Percentiles rank a stretch among this genome's conserved stretches.
These are phyloP conservation scores for Diphasiastrum complanatum DNA, from an alignment of 83 land plant genomes.

Conservation along the genomic window DNA sequence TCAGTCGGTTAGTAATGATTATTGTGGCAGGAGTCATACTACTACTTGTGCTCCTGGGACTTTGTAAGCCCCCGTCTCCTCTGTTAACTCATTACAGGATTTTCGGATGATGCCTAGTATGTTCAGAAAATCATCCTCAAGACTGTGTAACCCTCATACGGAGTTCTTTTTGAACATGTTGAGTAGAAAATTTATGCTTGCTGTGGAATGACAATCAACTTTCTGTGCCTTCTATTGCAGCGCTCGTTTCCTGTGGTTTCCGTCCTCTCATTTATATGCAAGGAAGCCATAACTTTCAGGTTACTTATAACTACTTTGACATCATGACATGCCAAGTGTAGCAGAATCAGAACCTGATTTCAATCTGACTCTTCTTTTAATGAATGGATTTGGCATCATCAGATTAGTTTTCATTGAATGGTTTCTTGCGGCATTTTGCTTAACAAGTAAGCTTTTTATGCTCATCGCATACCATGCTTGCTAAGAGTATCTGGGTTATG, in stretches of 20 bases:
- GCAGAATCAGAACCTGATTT: too few species aligned
- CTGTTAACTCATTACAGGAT: not conserved
- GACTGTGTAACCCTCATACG: too few species aligned
- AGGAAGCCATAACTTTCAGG: constrained; percentile 25
- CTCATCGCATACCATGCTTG: not conserved
- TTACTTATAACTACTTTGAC: not conserved
- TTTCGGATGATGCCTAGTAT: not conserved
- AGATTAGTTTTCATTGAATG: constrained; percentile 78
- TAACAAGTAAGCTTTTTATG: constrained; percentile 49
- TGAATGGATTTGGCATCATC: constrained; percentile 10
- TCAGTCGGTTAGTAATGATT: constrained; percentile 58
- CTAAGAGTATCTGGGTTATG: too few species aligned
- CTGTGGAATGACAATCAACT: not conserved
- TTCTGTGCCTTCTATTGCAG: constrained; percentile 34
- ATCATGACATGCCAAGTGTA: too few species aligned
- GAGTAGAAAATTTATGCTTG: too few species aligned
- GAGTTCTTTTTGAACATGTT: too few species aligned
- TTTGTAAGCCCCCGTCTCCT: constrained; percentile 35
- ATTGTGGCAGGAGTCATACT: constrained; percentile 67
- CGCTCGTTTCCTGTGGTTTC: constrained; percentile 51
- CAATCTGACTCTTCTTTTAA: not conserved
- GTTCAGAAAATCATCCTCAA: too few species aligned
- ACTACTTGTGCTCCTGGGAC: constrained; percentile 57
- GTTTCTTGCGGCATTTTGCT: constrained; percentile 70
- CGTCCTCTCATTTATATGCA: constrained; percentile 60